phyloP scores from a whole-genome alignment of 257 asterid genomes.

The Nicotiana knightiana region DNA sequence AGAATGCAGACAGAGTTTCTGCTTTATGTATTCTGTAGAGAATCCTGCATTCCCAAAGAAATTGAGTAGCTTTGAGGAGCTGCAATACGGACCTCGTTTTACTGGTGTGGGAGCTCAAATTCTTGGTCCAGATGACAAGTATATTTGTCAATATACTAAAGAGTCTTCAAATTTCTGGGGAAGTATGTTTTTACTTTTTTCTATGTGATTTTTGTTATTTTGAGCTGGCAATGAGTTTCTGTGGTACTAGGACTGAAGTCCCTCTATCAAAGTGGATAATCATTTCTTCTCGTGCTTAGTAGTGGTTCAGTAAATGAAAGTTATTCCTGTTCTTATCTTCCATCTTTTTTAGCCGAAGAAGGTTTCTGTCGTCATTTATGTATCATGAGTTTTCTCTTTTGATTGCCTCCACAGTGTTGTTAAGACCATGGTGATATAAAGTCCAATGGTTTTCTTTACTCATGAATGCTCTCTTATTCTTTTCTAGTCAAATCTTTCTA shows the following conservation, averaged over 20 bases:
- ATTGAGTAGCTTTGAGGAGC: slow-evolving; percentile 53
- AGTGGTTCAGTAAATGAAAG: neutral
- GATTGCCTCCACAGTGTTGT: neutral
- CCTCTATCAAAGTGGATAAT: neutral
- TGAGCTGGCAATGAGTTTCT: neutral
- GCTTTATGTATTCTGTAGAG: slow-evolving; percentile 94
- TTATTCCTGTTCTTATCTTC: neutral
- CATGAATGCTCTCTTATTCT: neutral
- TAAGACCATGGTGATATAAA: neutral
- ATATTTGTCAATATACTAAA: slow-evolving; percentile 71
- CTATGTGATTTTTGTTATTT: neutral
- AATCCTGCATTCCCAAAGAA: slow-evolving; percentile 68
- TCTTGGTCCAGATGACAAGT: slow-evolving; percentile 95
- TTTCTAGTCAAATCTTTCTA: neutral
- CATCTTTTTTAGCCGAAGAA: neutral
- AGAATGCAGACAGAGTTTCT: slow-evolving; percentile 91
- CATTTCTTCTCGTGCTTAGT: neutral
- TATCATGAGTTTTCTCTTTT: neutral
- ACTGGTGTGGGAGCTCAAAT: slow-evolving; percentile 97
- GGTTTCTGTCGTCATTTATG: neutral
- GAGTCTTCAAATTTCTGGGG: slow-evolving; percentile 92
- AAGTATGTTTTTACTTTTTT: slow-evolving; percentile 33
- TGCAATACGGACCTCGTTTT: slow-evolving; percentile 63
- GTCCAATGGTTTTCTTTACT: neutral
- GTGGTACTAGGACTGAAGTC: neutral